phyloP scores from a whole-genome alignment of 495 filamentous ascomycete genomes.

The Hapsidospora chrysogenum region DNA sequence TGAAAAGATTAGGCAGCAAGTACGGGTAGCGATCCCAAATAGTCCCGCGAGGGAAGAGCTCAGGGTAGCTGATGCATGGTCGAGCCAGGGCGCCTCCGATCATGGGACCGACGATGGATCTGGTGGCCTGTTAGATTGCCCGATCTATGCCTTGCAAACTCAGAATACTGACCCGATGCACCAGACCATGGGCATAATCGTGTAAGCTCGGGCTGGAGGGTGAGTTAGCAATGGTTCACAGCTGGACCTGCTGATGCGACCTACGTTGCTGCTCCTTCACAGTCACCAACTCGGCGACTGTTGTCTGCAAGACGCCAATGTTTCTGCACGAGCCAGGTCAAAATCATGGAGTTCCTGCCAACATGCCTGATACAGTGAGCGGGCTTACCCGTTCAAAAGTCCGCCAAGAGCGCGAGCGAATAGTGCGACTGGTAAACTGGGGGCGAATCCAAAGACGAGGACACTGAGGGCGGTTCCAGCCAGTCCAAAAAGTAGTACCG shows the following conservation, averaged over 20 bases:
- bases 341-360: not conserved
- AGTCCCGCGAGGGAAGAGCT: conserved; percentile 49
- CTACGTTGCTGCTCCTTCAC: conserved; percentile 79
- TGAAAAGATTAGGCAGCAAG: conserved; percentile 85
- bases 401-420: conserved; percentile 80
- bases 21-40: conserved; percentile 81
- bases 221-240: conserved; percentile 12
- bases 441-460: conserved; percentile 81
- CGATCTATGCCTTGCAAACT: not conserved
- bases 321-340: conserved; percentile 33
- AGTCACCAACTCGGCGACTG: conserved; percentile 81
- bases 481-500: conserved; percentile 74
- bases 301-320: conserved; percentile 88
- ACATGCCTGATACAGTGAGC: not conserved
- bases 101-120: conserved; percentile 68
- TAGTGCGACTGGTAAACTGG: conserved; percentile 67
- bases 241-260: conserved; percentile 9
- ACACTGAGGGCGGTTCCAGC: conserved; percentile 87
- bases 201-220: conserved; percentile 60
- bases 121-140: conserved; percentile 10
- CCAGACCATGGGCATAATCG: conserved; percentile 97
- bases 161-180: conserved; percentile 56
- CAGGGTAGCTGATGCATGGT: conserved; percentile 70
- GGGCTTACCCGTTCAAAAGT: conserved; percentile 71
- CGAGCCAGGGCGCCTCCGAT: conserved; percentile 82